These are phyloP conservation scores for Aspergillus phoenicis DNA, from an alignment of 2,329 filamentous ascomycete species.

Conservation along the genomic window DNA sequence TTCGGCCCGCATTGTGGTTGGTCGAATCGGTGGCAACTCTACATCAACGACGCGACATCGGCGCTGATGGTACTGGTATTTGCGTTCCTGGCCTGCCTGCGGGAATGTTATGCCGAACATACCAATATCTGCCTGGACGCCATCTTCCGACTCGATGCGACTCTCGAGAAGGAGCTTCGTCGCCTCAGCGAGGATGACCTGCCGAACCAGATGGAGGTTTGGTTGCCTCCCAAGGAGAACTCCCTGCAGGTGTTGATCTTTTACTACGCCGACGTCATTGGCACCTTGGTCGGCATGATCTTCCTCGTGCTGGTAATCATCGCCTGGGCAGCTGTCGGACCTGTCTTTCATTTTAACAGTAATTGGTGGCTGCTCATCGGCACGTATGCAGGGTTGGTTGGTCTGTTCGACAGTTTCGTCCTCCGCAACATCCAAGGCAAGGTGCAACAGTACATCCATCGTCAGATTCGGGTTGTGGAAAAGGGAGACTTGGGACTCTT, in stretches of 20 bases:
- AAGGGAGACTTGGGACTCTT: slow-evolving; percentile 18
- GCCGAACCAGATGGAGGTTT: slow-evolving; percentile 37
- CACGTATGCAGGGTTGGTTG: slow-evolving; percentile 52
- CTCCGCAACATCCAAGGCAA: slow-evolving; percentile 48
- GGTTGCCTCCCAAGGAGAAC: slow-evolving; percentile 36
- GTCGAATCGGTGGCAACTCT: slow-evolving; percentile 24
- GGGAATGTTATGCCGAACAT: slow-evolving; percentile 24
- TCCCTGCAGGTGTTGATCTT: slow-evolving; percentile 43
- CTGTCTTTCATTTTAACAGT: slow-evolving; percentile 42
- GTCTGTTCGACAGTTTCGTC: slow-evolving; percentile 50
- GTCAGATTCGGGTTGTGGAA: slow-evolving; percentile 19
- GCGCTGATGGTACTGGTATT: slow-evolving; percentile 47
- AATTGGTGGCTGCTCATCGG: slow-evolving; percentile 55
- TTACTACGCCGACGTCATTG: slow-evolving; percentile 45
- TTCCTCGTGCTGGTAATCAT: slow-evolving; percentile 42
- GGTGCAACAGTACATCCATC: slow-evolving; percentile 23
- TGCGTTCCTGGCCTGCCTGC: slow-evolving; percentile 26
- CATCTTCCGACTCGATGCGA: slow-evolving; percentile 24
- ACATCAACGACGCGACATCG: slow-evolving; percentile 25
- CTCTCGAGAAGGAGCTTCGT: slow-evolving; percentile 21
- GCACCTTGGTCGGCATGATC: slow-evolving; percentile 44
- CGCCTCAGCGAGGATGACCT: slow-evolving; percentile 20
- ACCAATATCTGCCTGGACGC: slow-evolving; percentile 20
- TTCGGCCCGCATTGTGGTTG: slow-evolving; percentile 21
- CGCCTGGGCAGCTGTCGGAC: slow-evolving; percentile 46